A percentile compares a stretch with the other conserved stretches of the same genome.
phyloP scores from a whole-genome alignment of 345 rosid genomes.

The Ceriops tagal region DNA sequence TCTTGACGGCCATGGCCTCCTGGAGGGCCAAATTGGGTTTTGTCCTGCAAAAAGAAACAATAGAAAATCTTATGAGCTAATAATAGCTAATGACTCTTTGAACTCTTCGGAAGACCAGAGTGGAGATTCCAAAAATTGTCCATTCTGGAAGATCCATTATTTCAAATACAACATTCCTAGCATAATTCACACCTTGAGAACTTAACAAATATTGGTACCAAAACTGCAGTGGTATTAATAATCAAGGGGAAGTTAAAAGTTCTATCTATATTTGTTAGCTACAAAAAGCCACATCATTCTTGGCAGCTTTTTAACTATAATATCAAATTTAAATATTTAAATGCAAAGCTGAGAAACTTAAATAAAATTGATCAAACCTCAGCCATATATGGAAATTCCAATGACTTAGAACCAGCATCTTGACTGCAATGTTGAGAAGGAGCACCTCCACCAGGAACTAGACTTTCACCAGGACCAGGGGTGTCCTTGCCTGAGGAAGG shows the following conservation, averaged over 20 bases:
- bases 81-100: not conserved
- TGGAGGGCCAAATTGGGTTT: conserved; percentile 30
- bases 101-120: too few relatives aligned
- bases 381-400: conserved; percentile 24
- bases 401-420: conserved; percentile 25
- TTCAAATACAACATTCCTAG: not conserved
- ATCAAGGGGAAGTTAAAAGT: not conserved
- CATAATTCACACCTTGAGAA: not conserved
- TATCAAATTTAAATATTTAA: not conserved
- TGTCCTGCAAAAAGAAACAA: conserved; percentile 32
- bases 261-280: not conserved
- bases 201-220: not conserved
- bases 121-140: not conserved
- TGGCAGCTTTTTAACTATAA: not conserved
- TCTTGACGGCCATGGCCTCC: conserved; percentile 34
- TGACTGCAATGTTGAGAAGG: conserved; percentile 22
- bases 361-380: conserved; percentile 38
- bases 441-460: conserved; percentile 27
- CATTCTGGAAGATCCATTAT: not conserved
- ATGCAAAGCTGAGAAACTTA: not conserved
- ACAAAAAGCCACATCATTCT: not conserved
- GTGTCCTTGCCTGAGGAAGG: conserved; percentile 37
- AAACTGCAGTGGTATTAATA: not conserved
- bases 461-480: not conserved
- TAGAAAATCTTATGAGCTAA: not conserved